A percentile compares a stretch with the other conserved stretches of the same genome.
These are phyloP conservation scores for Alternaria panax DNA, from an alignment of 2,329 filamentous ascomycete species.

Conservation along the genomic window DNA sequence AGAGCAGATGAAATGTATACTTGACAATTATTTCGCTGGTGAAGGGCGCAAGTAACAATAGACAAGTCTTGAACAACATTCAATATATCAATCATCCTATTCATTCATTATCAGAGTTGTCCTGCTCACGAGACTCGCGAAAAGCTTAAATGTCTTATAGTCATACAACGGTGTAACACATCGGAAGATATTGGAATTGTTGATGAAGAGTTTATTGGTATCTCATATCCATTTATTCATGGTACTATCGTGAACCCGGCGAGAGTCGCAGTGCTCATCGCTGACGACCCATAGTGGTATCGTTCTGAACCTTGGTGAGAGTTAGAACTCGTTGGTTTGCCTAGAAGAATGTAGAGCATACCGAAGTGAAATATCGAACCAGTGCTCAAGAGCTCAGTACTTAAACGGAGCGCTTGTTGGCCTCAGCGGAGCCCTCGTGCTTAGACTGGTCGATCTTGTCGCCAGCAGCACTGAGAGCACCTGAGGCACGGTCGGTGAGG, in stretches of 20 bases:
- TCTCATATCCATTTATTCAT: slow-evolving; percentile 36
- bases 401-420: slow-evolving; percentile 56
- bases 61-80: too few relatives aligned
- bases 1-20: neutral
- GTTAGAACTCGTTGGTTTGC: neutral
- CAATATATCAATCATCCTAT: too few relatives aligned
- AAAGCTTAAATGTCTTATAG: too few relatives aligned
- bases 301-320: slow-evolving; percentile 21
- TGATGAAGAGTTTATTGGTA: slow-evolving; percentile 37
- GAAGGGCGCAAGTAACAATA: too few relatives aligned
- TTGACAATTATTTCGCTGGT: too few relatives aligned
- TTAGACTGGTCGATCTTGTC: slow-evolving; percentile 63
- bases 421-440: slow-evolving; percentile 59
- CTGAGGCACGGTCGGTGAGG: slow-evolving; percentile 60
- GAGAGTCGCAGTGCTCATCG: slow-evolving; percentile 31
- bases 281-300: slow-evolving; percentile 19
- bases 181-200: neutral
- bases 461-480: slow-evolving; percentile 59
- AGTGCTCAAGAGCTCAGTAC: slow-evolving; percentile 16
- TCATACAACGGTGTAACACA: neutral
- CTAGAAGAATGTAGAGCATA: slow-evolving; percentile 6
- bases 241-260: slow-evolving; percentile 23
- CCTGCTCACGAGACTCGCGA: too few relatives aligned
- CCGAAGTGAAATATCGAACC: slow-evolving; percentile 28
- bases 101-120: too few relatives aligned